Evolutionary conservation across 805 yeast genomes (phyloP).

Genomic region (Blastobotrys robertii): DNA sequence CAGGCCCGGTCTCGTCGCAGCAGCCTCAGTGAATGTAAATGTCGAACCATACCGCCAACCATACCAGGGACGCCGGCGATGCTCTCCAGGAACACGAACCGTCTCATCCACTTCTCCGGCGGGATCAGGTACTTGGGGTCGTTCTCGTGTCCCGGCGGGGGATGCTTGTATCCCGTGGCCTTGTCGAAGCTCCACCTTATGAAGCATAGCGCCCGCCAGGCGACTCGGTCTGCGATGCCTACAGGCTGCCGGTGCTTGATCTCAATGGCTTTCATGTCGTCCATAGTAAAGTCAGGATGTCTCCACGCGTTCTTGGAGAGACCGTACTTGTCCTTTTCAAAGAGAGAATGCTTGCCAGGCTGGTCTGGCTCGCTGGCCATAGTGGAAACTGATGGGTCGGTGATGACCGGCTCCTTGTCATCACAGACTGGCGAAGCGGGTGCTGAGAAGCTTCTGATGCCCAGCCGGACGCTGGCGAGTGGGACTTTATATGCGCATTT

Average conservation of each 20-base stretch:
- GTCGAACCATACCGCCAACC: slow-evolving; percentile 65
- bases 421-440: too few relatives aligned
- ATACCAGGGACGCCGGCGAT: slow-evolving; percentile 78
- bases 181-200: slow-evolving; percentile 47
- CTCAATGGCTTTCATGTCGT: slow-evolving; percentile 34
- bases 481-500: too few relatives aligned
- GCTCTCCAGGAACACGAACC: slow-evolving; percentile 53
- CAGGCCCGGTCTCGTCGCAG: slow-evolving; percentile 62
- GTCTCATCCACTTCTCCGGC: slow-evolving; percentile 51
- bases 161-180: slow-evolving; percentile 53
- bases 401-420: too few relatives aligned
- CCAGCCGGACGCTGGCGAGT: too few relatives aligned
- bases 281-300: slow-evolving; percentile 34
- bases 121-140: slow-evolving; percentile 42
- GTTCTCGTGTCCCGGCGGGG: slow-evolving; percentile 26
- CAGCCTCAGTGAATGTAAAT: slow-evolving; percentile 52
- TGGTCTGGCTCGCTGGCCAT: too few relatives aligned
- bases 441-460: too few relatives aligned
- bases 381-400: too few relatives aligned
- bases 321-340: slow-evolving; percentile 9
- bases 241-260: slow-evolving; percentile 44
- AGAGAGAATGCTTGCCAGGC: slow-evolving; percentile 7
- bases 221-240: slow-evolving; percentile 41
- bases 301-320: slow-evolving; percentile 27
- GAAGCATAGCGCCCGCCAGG: slow-evolving; percentile 36